Evolutionary conservation across 2,329 filamentous ascomycete species (phyloP).

Genomic region (Xylariaceae sp.): DNA sequence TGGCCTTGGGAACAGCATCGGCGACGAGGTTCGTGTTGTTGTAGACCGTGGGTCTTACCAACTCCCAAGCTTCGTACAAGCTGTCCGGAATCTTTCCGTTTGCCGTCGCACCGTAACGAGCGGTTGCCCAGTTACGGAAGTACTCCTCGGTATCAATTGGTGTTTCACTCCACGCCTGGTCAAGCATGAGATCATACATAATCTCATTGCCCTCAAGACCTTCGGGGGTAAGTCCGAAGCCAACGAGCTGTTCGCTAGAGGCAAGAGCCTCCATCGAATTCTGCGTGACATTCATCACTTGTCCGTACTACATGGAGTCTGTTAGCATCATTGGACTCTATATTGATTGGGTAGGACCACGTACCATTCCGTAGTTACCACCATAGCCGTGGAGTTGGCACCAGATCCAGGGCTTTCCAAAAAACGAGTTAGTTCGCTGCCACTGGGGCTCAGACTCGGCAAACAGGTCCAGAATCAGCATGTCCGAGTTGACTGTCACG

Average conservation of each 20-base stretch:
- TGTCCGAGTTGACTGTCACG: constrained; percentile 18
- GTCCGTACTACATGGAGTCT: constrained; percentile 13
- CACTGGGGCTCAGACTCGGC: constrained; percentile 21
- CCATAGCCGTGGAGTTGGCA: constrained; percentile 21
- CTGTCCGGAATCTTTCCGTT: constrained; percentile 4
- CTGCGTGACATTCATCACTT: constrained; percentile 20
- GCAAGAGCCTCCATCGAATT: constrained; percentile 18
- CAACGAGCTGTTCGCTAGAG: constrained; percentile 12
- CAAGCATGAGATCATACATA: constrained; percentile 21
- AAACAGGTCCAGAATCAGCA: constrained; percentile 21
- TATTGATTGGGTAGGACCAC: not conserved
- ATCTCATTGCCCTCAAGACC: constrained; percentile 22
- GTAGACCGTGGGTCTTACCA: constrained; percentile 16
- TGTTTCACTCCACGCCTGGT: constrained; percentile 18
- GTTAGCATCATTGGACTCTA: constrained; percentile 6
- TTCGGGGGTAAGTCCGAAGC: constrained; percentile 19
- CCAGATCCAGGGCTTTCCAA: constrained; percentile 21
- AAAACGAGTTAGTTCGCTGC: constrained; percentile 20
- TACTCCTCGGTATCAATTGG: constrained; percentile 19
- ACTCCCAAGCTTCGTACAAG: constrained; percentile 19
- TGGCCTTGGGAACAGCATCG: constrained; percentile 19
- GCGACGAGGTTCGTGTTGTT: constrained; percentile 21
- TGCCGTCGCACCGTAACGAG: constrained; percentile 14
- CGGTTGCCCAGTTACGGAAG: constrained; percentile 17
- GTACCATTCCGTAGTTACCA: constrained; percentile 19